These are phyloP conservation scores for Nicotiana obtusifolia DNA, from an alignment of 257 asterid species.

Conservation along the genomic window DNA sequence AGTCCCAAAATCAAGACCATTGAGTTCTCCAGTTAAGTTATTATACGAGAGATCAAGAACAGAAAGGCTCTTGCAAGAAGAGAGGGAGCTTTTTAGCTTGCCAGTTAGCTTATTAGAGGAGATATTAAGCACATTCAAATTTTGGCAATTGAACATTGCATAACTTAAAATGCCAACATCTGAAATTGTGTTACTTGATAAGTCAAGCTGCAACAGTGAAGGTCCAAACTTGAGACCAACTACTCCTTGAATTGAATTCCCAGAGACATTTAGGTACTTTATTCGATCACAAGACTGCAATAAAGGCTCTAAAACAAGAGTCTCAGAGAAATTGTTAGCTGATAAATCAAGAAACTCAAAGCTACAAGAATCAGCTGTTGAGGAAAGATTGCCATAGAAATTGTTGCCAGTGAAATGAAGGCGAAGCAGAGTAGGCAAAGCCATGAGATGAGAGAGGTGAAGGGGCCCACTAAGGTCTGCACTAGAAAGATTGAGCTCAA, in stretches of 20 bases:
- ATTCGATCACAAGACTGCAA: slow-evolving; percentile 41
- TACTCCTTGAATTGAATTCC: slow-evolving; percentile 49
- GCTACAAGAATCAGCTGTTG: slow-evolving; percentile 38
- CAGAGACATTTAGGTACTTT: slow-evolving; percentile 54
- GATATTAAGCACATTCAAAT: slow-evolving; percentile 46
- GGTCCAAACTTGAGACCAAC: slow-evolving; percentile 49
- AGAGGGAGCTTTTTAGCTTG: slow-evolving; percentile 30
- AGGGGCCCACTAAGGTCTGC: slow-evolving; percentile 56
- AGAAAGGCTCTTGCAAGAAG: slow-evolving; percentile 50
- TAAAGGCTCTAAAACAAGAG: slow-evolving; percentile 39
- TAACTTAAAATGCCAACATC: slow-evolving; percentile 39
- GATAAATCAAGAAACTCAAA: slow-evolving; percentile 70
- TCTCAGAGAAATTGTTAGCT: slow-evolving; percentile 50
- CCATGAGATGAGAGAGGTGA: slow-evolving; percentile 48
- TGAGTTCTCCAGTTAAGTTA: slow-evolving; percentile 54
- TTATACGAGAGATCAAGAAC: slow-evolving; percentile 61
- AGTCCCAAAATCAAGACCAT: slow-evolving; percentile 37
- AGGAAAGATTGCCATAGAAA: slow-evolving; percentile 65
- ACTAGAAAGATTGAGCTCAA: slow-evolving; percentile 51
- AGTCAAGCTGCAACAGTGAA: slow-evolving; percentile 54
- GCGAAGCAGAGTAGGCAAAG: slow-evolving; percentile 39
- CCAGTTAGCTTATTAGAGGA: slow-evolving; percentile 56
- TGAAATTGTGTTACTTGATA: slow-evolving; percentile 49
- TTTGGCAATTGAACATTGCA: slow-evolving; percentile 50
- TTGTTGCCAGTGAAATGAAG: slow-evolving; percentile 55